These are phyloP conservation scores for Emericellopsis cladophorae DNA, from an alignment of 2,329 filamentous ascomycete genomes.

Conservation along the genomic window DNA sequence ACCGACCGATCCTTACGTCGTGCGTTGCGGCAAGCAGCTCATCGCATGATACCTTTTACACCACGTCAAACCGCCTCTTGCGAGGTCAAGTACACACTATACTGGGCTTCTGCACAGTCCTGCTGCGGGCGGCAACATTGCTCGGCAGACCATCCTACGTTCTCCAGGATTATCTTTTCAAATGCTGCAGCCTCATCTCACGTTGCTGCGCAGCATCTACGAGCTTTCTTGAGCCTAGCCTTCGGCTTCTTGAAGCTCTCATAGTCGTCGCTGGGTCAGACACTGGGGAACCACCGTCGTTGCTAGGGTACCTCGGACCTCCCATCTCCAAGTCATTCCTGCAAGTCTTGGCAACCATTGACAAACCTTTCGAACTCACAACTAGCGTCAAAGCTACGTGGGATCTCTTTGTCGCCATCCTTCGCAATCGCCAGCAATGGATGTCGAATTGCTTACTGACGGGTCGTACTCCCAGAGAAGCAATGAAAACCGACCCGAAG, in stretches of 20 bases:
- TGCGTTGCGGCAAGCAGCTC: conserved; percentile 37
- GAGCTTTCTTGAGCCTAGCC: conserved; percentile 49
- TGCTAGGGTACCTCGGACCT: conserved; percentile 80
- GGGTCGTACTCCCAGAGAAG: conserved; percentile 70
- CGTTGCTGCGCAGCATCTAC: conserved; percentile 63
- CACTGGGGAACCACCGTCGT: conserved; percentile 70
- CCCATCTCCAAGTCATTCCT: conserved; percentile 77
- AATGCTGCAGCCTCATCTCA: conserved; percentile 63
- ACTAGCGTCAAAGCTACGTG: conserved; percentile 59
- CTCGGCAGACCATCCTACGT: conserved; percentile 49
- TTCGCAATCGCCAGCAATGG: conserved; percentile 89
- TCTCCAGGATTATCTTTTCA: conserved; percentile 70
- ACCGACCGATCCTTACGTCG: conserved; percentile 64
- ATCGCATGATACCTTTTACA: conserved; percentile 50
- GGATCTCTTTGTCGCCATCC: conserved; percentile 74
- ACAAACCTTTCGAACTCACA: conserved; percentile 58
- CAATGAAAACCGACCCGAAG: conserved; percentile 44
- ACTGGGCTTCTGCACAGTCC: conserved; percentile 51
- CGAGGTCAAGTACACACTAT: conserved; percentile 51
- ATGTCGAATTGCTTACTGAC: conserved; percentile 89
- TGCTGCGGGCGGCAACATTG: conserved; percentile 58
- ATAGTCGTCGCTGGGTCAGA: conserved; percentile 56
- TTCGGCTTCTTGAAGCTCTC: conserved; percentile 60
- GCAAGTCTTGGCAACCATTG: conserved; percentile 61
- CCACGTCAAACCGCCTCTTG: conserved; percentile 39